Conservation (phyloP, 352 stramenopile species). For the Pythium phragmiticola region DNA sequence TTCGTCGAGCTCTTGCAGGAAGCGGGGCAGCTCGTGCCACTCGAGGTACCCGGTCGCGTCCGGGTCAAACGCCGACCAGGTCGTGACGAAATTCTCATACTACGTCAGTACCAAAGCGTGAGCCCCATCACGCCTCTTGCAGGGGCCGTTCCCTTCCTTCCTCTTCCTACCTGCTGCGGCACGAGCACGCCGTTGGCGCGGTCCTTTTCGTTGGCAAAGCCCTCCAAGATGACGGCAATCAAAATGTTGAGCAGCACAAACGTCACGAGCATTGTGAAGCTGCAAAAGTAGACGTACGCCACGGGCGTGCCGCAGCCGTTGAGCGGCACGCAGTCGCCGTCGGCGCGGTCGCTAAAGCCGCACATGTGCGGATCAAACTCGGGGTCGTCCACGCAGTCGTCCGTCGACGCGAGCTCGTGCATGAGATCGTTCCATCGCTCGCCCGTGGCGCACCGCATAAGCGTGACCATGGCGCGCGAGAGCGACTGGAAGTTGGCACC, state of each 20-base stretch:
- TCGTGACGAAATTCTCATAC: conserved; percentile 76
- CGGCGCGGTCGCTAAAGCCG: conserved; percentile 39
- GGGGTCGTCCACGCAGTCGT: conserved; percentile 45
- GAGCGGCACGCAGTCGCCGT: conserved; percentile 43
- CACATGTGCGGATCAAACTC: conserved; percentile 55
- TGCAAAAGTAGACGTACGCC: conserved; percentile 85
- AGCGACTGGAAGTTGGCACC: conserved; percentile 89
- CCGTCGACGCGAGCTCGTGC: conserved; percentile 72
- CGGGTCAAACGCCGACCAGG: conserved; percentile 78
- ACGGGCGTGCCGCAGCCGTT: conserved; percentile 71
- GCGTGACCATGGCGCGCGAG: conserved; percentile 58
- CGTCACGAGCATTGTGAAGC: conserved; percentile 85
- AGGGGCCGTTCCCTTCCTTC: background rate
- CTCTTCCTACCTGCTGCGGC: conserved; percentile 46
- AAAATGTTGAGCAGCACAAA: conserved; percentile 92
- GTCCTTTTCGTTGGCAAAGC: conserved; percentile 73
- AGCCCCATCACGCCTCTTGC: background rate
- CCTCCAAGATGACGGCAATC: conserved; percentile 90
- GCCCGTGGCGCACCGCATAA: conserved; percentile 89
- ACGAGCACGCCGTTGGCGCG: conserved; percentile 37
- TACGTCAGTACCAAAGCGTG: conserved; percentile 18
- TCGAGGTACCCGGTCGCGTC: conserved; percentile 75
- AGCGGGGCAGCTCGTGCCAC: conserved; percentile 55
- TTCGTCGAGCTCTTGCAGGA: conserved; percentile 63
- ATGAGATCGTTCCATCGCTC: conserved; percentile 93